These are phyloP conservation scores for Flaveria floridana DNA, from an alignment of 140 eudicot genomes.

Conservation along the genomic window DNA sequence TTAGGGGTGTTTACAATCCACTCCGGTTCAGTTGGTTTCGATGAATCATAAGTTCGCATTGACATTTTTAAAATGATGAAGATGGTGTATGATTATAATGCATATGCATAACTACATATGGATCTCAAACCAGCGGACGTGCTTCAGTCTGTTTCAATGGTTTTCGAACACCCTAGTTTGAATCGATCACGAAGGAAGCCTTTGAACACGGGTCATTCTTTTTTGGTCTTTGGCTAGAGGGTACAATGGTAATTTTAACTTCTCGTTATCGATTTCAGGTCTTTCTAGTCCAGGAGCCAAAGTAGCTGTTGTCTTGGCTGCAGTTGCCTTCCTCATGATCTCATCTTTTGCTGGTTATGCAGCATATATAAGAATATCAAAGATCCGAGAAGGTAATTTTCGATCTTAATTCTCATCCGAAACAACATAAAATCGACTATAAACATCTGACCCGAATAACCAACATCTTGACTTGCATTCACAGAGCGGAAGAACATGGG, in stretches of 20 bases:
- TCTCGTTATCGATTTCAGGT: slow-evolving; percentile 37
- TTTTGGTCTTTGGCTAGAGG: background rate
- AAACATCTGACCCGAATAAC: slow-evolving; percentile 4
- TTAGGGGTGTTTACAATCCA: background rate
- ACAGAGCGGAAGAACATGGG: slow-evolving; percentile 64
- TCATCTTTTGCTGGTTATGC: slow-evolving; percentile 52
- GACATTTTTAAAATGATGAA: too few species aligned
- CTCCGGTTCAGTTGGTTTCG: background rate
- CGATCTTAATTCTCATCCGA: background rate
- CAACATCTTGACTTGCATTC: slow-evolving; percentile 10
- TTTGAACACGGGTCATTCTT: too few species aligned
- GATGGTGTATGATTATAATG: too few species aligned
- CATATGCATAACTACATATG: too few species aligned
- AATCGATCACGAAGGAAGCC: too few species aligned
- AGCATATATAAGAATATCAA: slow-evolving; percentile 41
- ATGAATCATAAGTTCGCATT: too few species aligned
- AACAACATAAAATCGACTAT: background rate
- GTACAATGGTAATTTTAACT: slow-evolving; percentile 30
- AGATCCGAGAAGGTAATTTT: slow-evolving; percentile 50
- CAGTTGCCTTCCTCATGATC: slow-evolving; percentile 61
- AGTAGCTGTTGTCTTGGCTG: slow-evolving; percentile 58
- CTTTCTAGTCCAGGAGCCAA: slow-evolving; percentile 44
- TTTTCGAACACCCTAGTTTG: background rate
- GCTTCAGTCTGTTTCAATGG: too few species aligned
- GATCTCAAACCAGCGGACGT: too few species aligned